Evolutionary conservation across 148 eudicot genomes (phyloP).

Genomic region (Vaccinium darrowii): DNA sequence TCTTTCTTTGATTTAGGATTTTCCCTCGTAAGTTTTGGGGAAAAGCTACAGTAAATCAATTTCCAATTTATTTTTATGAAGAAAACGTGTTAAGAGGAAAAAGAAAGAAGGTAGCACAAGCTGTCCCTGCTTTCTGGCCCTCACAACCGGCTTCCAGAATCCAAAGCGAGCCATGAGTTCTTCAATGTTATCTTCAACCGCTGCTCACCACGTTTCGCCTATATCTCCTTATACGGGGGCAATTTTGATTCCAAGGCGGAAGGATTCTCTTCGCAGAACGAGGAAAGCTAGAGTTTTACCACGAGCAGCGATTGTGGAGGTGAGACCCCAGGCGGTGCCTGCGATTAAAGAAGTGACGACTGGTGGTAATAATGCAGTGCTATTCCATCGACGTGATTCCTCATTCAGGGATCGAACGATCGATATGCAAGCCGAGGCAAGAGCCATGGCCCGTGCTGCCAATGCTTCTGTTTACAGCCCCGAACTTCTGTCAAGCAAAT

Average conservation of each 20-base stretch:
- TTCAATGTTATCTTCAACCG: conserved; percentile 2
- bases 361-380: conserved; percentile 12
- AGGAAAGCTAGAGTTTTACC: conserved; percentile 6
- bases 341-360: conserved; percentile 13
- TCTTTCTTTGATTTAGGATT: not conserved
- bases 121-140: not conserved
- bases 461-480: conserved; percentile 77
- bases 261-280: not conserved
- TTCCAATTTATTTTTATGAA: not conserved
- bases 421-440: conserved; percentile 95
- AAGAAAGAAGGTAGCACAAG: not conserved
- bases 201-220: not conserved
- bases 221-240: not conserved
- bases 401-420: conserved; percentile 53
- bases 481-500: conserved; percentile 53
- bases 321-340: conserved; percentile 11
- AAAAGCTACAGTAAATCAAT: not conserved
- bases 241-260: conserved; percentile 1
- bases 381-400: conserved; percentile 17
- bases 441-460: conserved; percentile 81
- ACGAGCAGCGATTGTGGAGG: conserved; percentile 26
- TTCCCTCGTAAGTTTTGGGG: not conserved
- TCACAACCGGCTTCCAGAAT: not conserved
- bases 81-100: not conserved
- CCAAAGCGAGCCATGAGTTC: not conserved